Evolutionary conservation across 768 basidiomycete species (phyloP).

Genomic region (Russula lepida): DNA sequence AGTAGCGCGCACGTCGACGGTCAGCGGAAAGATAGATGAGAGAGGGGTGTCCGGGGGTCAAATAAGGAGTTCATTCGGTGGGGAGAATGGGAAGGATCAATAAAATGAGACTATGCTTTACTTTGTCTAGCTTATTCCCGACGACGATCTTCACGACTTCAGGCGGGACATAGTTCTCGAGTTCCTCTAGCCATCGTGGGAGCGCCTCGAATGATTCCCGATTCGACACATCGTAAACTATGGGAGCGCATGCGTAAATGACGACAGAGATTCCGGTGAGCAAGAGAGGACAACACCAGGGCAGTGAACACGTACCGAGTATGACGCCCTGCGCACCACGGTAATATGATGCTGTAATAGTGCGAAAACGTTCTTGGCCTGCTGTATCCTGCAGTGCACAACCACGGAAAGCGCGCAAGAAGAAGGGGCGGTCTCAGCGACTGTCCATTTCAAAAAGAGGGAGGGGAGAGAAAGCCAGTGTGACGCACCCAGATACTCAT

Average conservation of each 20-base stretch:
- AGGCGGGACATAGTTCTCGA: slow-evolving; percentile 84
- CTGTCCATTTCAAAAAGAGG: neutral
- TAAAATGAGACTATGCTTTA: slow-evolving; percentile 21
- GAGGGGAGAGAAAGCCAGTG: neutral
- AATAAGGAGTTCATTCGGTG: too few relatives aligned
- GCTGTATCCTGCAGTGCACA: slow-evolving; percentile 77
- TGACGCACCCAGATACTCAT: slow-evolving; percentile 90
- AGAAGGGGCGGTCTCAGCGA: neutral
- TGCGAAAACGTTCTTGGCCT: slow-evolving; percentile 94
- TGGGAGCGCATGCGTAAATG: too few relatives aligned
- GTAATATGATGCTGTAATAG: slow-evolving; percentile 93
- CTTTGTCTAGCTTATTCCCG: slow-evolving; percentile 93
- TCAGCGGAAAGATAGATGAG: neutral
- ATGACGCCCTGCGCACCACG: slow-evolving; percentile 81
- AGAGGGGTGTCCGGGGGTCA: too few relatives aligned
- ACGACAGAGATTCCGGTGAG: neutral
- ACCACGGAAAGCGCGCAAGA: neutral
- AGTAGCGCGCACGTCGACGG: neutral
- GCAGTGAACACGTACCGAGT: slow-evolving; percentile 40
- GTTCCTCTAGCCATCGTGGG: slow-evolving; percentile 86
- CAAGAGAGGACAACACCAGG: neutral
- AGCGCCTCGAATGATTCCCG: slow-evolving; percentile 90
- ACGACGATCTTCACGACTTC: slow-evolving; percentile 92
- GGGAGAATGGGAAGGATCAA: too few relatives aligned
- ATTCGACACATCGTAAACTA: slow-evolving; percentile 93